Base-by-base conservation (phyloP, 305 asterid species). In the Solanum hybrid region DNA sequence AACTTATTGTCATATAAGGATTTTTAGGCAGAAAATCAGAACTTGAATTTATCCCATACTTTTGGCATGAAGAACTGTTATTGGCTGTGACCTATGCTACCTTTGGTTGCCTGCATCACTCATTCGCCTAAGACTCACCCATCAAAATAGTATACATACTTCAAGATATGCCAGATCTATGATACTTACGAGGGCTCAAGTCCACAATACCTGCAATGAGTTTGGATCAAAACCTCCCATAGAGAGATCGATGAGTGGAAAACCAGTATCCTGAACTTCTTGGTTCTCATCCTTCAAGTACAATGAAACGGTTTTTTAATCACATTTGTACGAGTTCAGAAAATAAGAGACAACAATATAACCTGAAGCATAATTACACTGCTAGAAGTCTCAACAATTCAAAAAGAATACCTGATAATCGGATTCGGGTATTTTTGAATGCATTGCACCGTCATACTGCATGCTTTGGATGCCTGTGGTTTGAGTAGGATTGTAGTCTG, bases 171-270 rank as follows among this genome's bases (percentile, higher is more conserved):
- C 42, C 88, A 29, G 75, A 51, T 84, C 22, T 64, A n/a, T 80
- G 6, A 82, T 87, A 42, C 3, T 26, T 16, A 14, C 6, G 89
- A 36, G 86, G 39, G 90, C 74, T 51, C 80, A 86, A 77, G 88
- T 87, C 89, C 79, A 42, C 87, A 89, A 78, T 93, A 96, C 98
- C 99, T 97, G 98, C 92, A 97, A 95, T 93, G 94, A 87, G 89
- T 86, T 93, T 89, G 94, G 94, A 93, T 96, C 98, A 90, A 97
- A 94, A 69, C 92, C 95, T 92, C 74, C 95, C 90, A 90, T 90
- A 86, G 96, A 71, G 92, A 90, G 91, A 91, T 95, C 98, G 77
- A 92, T 91, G 24, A 91, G 93, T 86, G 97, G 96, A 89, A 92
- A 90, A 64, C 92, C 94, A 26, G 94, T 88, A 79, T 85, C 92